These are phyloP conservation scores for Tetrastigma voinierianum DNA, from an alignment of 164 flowering plant genomes.

Conservation along the genomic window DNA sequence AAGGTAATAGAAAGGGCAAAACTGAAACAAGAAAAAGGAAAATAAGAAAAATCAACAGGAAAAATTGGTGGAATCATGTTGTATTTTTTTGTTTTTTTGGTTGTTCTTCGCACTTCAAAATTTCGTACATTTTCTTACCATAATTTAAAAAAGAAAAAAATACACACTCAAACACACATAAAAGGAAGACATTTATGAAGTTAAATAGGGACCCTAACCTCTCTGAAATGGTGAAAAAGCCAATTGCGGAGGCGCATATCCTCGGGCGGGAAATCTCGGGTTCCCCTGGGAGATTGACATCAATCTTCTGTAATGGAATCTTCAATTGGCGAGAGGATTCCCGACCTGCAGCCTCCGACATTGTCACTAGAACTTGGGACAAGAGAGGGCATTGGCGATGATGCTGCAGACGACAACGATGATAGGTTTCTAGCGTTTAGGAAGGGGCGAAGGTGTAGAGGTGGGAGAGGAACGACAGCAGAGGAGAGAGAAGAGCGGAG, in stretches of 20 bases:
- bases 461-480: too few relatives aligned
- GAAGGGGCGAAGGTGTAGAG: neutral
- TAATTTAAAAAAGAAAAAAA: too few relatives aligned
- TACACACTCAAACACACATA: too few relatives aligned
- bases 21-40: too few relatives aligned
- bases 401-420: conserved; percentile 7
- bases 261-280: conserved; percentile 94
- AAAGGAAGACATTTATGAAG: neutral
- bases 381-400: conserved; percentile 6
- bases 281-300: conserved; percentile 92
- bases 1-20: too few relatives aligned
- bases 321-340: conserved; percentile 29
- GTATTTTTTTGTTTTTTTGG: too few relatives aligned
- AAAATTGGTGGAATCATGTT: too few relatives aligned
- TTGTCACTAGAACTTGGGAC: conserved; percentile 10
- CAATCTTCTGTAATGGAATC: conserved; percentile 54
- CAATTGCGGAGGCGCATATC: conserved; percentile 93
- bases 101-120: too few relatives aligned
- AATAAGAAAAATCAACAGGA: neutral
- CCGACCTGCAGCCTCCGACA: conserved; percentile 47
- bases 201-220: conserved; percentile 37
- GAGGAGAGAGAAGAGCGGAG: too few relatives aligned
- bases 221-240: conserved; percentile 80
- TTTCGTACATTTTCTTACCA: too few relatives aligned
- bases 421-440: conserved; percentile 22